Percentiles rank a stretch among this genome's conserved stretches.
phyloP scores from a whole-genome alignment of 371 early-diverging fungal genomes.

The Mucor indicus region DNA sequence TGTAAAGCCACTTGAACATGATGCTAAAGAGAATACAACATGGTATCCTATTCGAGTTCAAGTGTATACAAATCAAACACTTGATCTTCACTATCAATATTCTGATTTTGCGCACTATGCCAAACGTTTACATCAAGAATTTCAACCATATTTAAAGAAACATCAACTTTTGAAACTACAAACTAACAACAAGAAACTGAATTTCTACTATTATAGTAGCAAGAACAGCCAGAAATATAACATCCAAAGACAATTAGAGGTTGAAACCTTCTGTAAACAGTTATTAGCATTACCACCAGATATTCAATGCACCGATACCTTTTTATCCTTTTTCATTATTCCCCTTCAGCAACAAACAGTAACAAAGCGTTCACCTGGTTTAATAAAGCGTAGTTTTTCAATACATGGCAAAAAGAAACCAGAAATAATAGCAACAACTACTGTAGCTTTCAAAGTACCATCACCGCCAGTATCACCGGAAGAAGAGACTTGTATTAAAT shows the following conservation, averaged over 20 bases:
- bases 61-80: neutral
- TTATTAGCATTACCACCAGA: neutral
- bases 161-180: no score
- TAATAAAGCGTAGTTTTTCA: slow-evolving; percentile 1
- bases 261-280: slow-evolving; percentile 4
- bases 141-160: no score
- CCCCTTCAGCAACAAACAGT: neutral
- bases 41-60: slow-evolving; percentile 10
- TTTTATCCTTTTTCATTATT: slow-evolving; percentile 5
- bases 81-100: neutral
- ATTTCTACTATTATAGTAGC: neutral
- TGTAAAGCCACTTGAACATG: no score
- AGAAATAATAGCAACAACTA: neutral
- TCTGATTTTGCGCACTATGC: no score
- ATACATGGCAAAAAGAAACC: no score
- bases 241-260: slow-evolving; percentile 3
- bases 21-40: no score
- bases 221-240: slow-evolving; percentile 2
- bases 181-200: neutral
- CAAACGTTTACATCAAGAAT: slow-evolving; percentile 2
- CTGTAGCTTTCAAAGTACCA: no score
- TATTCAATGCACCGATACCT: neutral
- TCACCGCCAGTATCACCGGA: neutral
- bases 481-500: slow-evolving; percentile 3
- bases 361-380: neutral